Conservation (phyloP, 805 yeast species). For the Lachancea fermentati region DNA sequence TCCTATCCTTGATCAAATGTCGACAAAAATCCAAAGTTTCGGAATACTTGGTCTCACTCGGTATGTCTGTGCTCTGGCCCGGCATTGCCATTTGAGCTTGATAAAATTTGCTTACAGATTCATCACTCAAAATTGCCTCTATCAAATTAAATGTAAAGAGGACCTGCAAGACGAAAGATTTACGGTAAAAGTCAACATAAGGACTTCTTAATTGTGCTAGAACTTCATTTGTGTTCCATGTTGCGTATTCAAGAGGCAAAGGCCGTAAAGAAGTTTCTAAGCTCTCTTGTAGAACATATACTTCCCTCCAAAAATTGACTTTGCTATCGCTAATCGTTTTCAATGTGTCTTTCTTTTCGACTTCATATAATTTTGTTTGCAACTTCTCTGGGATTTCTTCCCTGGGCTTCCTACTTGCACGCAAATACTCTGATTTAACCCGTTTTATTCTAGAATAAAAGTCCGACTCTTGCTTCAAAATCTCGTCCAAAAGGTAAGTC, state of each 20-base stretch:
- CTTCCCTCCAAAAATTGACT: slow-evolving; percentile 1
- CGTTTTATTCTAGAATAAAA: slow-evolving; percentile 5
- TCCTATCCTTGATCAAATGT: slow-evolving; percentile 5
- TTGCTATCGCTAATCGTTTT: background rate
- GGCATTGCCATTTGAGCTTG: background rate
- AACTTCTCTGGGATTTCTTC: background rate
- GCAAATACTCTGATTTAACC: background rate
- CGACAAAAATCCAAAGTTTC: background rate
- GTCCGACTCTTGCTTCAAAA: slow-evolving; percentile 7
- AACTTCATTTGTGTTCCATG: slow-evolving; percentile 15
- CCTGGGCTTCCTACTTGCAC: background rate
- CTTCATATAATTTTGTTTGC: background rate
- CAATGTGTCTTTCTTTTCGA: background rate
- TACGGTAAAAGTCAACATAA: slow-evolving; percentile 25
- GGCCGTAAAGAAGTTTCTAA: slow-evolving; percentile 5
- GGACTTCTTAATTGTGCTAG: slow-evolving; percentile 19
- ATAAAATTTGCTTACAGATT: slow-evolving; percentile 1
- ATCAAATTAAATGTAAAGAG: slow-evolving; percentile 12
- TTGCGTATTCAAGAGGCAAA: slow-evolving; percentile 18
- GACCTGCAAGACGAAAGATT: slow-evolving; percentile 26
- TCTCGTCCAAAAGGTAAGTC: slow-evolving; percentile 8
- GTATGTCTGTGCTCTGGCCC: too few species aligned
- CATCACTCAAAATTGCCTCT: slow-evolving; percentile 3
- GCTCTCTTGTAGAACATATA: background rate
- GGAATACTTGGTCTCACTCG: background rate